A percentile compares a stretch with the other conserved stretches of the same genome.
phyloP scores from a whole-genome alignment of 192 early-diverging fungal genomes.

The Podila minutissima region DNA sequence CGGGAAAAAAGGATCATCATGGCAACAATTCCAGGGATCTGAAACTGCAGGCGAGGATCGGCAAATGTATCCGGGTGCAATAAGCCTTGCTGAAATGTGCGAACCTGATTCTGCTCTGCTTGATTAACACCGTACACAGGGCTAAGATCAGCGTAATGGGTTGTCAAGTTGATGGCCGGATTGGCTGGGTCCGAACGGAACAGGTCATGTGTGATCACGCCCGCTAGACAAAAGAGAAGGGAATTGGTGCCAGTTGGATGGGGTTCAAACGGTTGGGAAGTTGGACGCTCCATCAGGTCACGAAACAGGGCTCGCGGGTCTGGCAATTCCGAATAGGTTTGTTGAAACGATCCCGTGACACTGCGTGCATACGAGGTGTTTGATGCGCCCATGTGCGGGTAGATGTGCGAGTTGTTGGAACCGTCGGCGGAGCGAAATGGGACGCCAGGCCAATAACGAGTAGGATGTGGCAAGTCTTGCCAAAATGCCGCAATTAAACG shows the following conservation, averaged over 20 bases:
- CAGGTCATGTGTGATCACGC: constrained; percentile 57
- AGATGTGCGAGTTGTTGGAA: constrained; percentile 47
- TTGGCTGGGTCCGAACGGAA: constrained; percentile 49
- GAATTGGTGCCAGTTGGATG: constrained; percentile 52
- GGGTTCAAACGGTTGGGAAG: not conserved
- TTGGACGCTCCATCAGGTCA: constrained; percentile 25
- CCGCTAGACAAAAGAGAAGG: constrained; percentile 53
- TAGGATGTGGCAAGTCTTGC: constrained; percentile 43
- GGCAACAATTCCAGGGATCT: constrained; percentile 43
- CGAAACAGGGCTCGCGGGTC: constrained; percentile 34
- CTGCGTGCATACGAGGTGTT: constrained; percentile 44
- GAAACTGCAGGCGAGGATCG: constrained; percentile 19
- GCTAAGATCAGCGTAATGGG: constrained; percentile 54
- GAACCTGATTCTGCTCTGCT: constrained; percentile 28
- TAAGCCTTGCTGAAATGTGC: not conserved
- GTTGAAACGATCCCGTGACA: constrained; percentile 22
- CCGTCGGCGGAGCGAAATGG: constrained; percentile 45
- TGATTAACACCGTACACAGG: constrained; percentile 45
- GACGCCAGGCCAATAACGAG: constrained; percentile 38
- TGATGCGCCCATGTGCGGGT: constrained; percentile 34
- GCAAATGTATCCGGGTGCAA: constrained; percentile 14
- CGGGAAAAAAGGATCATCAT: constrained; percentile 57
- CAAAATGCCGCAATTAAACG: constrained; percentile 28
- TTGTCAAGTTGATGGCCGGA: constrained; percentile 52
- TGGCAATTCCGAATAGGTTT: constrained; percentile 14